These are phyloP conservation scores for Letharia lupina DNA, from an alignment of 495 filamentous ascomycete genomes.

Conservation along the genomic window DNA sequence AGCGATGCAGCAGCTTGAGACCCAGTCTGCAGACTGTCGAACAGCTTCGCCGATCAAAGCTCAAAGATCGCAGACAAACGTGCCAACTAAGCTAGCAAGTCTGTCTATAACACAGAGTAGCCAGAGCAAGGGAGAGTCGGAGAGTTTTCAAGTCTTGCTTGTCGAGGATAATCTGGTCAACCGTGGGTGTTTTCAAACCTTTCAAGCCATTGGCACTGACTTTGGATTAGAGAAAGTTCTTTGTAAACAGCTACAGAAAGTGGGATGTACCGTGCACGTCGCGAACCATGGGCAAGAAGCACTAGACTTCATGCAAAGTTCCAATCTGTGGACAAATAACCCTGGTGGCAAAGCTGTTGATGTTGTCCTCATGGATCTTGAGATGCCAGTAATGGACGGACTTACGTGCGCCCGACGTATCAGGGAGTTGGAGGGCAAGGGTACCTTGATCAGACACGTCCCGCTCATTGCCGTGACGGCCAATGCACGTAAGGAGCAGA, in stretches of 20 bases:
- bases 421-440: conserved; percentile 48
- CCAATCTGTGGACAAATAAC: conserved; percentile 15
- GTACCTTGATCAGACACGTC: conserved; percentile 46
- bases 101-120: background rate
- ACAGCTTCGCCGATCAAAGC: background rate
- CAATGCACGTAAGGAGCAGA: conserved; percentile 62
- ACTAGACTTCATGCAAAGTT: conserved; percentile 9
- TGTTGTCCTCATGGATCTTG: conserved; percentile 72
- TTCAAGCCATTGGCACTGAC: background rate
- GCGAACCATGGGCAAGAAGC: background rate
- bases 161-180: conserved; percentile 4
- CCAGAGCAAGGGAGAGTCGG: conserved; percentile 31
- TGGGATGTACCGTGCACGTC: background rate
- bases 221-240: background rate
- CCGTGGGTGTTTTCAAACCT: background rate
- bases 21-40: background rate
- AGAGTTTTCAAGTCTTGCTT: background rate
- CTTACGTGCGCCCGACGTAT: conserved; percentile 59
- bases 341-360: conserved; percentile 38
- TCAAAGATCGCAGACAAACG: background rate
- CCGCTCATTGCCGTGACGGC: conserved; percentile 73
- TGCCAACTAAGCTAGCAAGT: background rate
- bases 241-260: background rate
- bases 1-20: background rate
- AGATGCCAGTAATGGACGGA: conserved; percentile 80